Evolutionary conservation across 345 rosid genomes (phyloP).

Genomic region (Mercurialis annua): DNA sequence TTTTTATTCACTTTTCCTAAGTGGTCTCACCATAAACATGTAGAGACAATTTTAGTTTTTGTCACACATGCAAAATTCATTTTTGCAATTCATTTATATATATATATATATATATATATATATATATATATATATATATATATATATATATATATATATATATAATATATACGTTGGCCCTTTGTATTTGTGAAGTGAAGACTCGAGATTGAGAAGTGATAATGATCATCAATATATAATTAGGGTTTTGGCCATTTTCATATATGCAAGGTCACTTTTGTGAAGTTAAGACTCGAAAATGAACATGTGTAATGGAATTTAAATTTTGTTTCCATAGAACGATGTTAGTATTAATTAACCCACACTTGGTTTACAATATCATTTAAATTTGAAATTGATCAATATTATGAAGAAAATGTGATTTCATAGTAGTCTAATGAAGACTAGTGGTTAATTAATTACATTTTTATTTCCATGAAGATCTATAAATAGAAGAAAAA

Average conservation of each 20-base stretch:
- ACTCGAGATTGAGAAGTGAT: neutral
- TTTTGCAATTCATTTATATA: neutral
- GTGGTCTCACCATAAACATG: neutral
- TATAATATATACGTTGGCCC: no score
- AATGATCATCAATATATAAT: no score
- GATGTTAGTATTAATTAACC: no score
- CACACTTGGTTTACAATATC: no score
- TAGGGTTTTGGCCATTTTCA: no score
- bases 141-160: no score
- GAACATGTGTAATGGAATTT: no score
- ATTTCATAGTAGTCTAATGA: neutral
- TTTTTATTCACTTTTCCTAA: neutral
- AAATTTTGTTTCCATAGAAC: no score
- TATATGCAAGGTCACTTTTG: neutral
- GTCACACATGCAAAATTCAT: no score
- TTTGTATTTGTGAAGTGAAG: conserved; percentile 1
- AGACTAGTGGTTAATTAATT: neutral
- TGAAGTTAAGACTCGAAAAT: conserved; percentile 18
- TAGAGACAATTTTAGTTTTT: neutral
- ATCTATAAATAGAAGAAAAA: no score
- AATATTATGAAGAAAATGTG: neutral
- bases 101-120: no score
- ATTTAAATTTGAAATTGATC: neutral
- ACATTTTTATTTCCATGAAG: neutral
- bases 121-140: no score